Percentiles rank a stretch among this genome's conserved stretches.
These are phyloP conservation scores for Populus davidiana DNA, from an alignment of 345 rosid genomes.

Conservation along the genomic window DNA sequence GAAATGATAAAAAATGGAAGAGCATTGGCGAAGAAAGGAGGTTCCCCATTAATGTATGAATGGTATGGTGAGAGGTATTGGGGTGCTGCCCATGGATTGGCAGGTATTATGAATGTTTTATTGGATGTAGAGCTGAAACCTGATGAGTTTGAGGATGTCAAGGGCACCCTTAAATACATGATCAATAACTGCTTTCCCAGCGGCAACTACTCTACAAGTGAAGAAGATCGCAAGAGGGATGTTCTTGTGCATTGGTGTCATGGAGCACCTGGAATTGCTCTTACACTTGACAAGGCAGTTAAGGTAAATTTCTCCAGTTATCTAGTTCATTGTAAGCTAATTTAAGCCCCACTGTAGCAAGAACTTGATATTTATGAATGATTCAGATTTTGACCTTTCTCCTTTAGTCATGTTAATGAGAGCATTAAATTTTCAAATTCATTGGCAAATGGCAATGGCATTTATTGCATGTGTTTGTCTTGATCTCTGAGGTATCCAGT, in stretches of 20 bases:
- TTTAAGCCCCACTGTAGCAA: not conserved
- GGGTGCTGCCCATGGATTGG: slow-evolving; percentile 36
- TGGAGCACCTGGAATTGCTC: slow-evolving; percentile 31
- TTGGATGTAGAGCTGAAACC: slow-evolving; percentile 22
- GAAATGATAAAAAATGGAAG: slow-evolving; percentile 27
- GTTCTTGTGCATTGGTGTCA: slow-evolving; percentile 38
- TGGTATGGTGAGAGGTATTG: slow-evolving; percentile 32
- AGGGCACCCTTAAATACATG: slow-evolving; percentile 28
- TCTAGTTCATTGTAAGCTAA: not conserved
- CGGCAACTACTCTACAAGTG: slow-evolving; percentile 23
- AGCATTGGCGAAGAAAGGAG: slow-evolving; percentile 17
- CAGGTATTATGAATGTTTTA: slow-evolving; percentile 32
- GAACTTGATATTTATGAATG: not conserved
- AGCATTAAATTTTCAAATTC: too few relatives aligned
- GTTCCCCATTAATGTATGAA: slow-evolving; percentile 28
- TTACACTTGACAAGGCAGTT: slow-evolving; percentile 30
- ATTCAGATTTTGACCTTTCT: too few relatives aligned
- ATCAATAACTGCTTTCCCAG: slow-evolving; percentile 21
- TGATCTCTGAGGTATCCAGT: too few relatives aligned
- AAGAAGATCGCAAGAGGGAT: slow-evolving; percentile 24
- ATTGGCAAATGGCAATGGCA: too few relatives aligned
- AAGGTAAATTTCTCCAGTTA: slow-evolving; percentile 17
- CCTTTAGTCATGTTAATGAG: too few relatives aligned
- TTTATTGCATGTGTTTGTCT: too few relatives aligned
- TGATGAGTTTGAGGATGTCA: slow-evolving; percentile 27